These are phyloP conservation scores for Orbilia javanica DNA, from an alignment of 2,329 filamentous ascomycete genomes.

Conservation along the genomic window DNA sequence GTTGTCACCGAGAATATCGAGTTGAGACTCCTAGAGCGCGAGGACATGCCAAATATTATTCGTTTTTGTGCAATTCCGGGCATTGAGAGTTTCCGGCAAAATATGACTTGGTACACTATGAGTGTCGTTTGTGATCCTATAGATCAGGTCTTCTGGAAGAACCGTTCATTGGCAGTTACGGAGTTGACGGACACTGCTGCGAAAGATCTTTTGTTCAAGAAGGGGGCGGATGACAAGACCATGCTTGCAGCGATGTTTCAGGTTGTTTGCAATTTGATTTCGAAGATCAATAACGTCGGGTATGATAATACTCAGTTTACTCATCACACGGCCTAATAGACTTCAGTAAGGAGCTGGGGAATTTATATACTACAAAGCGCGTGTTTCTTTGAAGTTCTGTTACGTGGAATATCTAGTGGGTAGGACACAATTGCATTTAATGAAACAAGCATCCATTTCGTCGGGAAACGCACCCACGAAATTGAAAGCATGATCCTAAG, in stretches of 20 bases:
- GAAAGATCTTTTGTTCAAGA: slow-evolving; percentile 40
- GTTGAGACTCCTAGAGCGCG: slow-evolving; percentile 33
- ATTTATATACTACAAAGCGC: neutral
- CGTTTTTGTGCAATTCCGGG: slow-evolving; percentile 35
- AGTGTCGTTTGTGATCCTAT: slow-evolving; percentile 37
- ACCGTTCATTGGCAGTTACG: slow-evolving; percentile 20
- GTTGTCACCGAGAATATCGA: slow-evolving; percentile 52
- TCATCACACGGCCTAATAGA: slow-evolving; percentile 19
- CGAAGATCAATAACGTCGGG: slow-evolving; percentile 55
- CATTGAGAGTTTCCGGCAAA: slow-evolving; percentile 27
- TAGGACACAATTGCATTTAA: neutral
- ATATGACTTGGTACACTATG: slow-evolving; percentile 52
- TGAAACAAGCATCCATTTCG: neutral
- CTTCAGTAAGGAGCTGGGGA: too few species aligned
- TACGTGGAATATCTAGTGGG: neutral
- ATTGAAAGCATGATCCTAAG: neutral
- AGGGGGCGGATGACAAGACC: slow-evolving; percentile 21
- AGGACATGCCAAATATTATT: slow-evolving; percentile 24
- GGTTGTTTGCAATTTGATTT: slow-evolving; percentile 43
- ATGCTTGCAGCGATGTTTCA: slow-evolving; percentile 40
- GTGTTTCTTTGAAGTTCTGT: neutral
- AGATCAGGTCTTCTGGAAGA: slow-evolving; percentile 46
- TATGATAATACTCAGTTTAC: slow-evolving; percentile 52
- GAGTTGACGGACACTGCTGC: slow-evolving; percentile 37
- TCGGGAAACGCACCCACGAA: neutral